These are phyloP conservation scores for Imleria badia DNA, from an alignment of 768 basidiomycete genomes.

Conservation along the genomic window DNA sequence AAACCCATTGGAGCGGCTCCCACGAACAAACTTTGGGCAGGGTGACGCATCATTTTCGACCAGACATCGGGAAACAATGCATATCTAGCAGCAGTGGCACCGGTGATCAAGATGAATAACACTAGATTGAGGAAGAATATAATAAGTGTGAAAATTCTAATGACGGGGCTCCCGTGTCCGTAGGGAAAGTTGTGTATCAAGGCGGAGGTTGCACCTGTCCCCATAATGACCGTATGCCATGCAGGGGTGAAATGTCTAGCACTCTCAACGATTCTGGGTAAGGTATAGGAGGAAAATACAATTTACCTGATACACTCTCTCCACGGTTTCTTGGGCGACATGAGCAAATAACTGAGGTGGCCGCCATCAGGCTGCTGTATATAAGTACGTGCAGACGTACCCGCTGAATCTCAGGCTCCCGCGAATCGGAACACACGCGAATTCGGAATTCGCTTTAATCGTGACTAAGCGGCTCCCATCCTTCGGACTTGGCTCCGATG, in stretches of 20 bases:
- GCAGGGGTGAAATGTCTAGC: slow-evolving; percentile 46
- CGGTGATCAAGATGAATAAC: slow-evolving; percentile 37
- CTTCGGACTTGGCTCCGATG: too few species aligned
- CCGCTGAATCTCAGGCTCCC: too few species aligned
- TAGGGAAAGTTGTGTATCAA: slow-evolving; percentile 46
- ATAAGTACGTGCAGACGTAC: too few species aligned
- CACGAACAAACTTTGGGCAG: slow-evolving; percentile 45
- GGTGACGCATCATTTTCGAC: slow-evolving; percentile 45
- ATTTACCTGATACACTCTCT: slow-evolving; percentile 36
- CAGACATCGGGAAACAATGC: slow-evolving; percentile 42
- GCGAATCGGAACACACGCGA: not conserved
- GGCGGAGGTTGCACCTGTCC: slow-evolving; percentile 42
- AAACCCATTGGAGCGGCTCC: slow-evolving; percentile 47
- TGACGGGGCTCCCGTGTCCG: slow-evolving; percentile 31
- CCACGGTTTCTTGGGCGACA: slow-evolving; percentile 35
- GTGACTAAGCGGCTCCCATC: too few species aligned
- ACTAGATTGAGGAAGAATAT: slow-evolving; percentile 41
- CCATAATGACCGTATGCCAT: slow-evolving; percentile 50
- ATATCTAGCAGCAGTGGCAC: slow-evolving; percentile 41
- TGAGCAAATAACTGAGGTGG: not conserved
- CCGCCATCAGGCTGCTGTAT: too few species aligned
- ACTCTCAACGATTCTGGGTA: not conserved
- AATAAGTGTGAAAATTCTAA: slow-evolving; percentile 37
- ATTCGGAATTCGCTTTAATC: slow-evolving; percentile 10
- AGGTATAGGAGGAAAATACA: not conserved